Evolutionary conservation across 331 rosid genomes (phyloP).

Genomic region (Cydonia oblonga): DNA sequence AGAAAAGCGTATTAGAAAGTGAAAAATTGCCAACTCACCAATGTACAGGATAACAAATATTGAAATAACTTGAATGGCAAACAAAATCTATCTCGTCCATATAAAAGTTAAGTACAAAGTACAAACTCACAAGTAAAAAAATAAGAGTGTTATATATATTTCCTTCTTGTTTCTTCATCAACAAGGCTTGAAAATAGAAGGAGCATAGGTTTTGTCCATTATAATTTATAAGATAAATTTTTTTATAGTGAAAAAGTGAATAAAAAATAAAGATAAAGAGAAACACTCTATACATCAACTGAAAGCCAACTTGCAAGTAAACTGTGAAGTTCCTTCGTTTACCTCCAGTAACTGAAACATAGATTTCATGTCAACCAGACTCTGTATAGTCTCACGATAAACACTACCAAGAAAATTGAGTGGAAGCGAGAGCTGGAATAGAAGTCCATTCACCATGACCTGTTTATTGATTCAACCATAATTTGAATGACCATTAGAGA

Average conservation of each 20-base stretch:
- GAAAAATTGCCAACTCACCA: neutral
- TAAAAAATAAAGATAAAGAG: neutral
- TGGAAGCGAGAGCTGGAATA: slow-evolving; percentile 96
- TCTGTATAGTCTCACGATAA: slow-evolving; percentile 93
- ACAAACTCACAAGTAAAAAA: neutral
- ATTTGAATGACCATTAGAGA: neutral
- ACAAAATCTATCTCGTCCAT: neutral
- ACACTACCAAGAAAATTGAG: slow-evolving; percentile 97
- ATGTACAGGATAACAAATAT: neutral
- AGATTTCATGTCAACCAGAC: slow-evolving; percentile 93
- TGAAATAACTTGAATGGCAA: neutral
- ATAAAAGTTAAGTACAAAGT: neutral
- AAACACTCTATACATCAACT: neutral
- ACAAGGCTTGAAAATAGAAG: neutral
- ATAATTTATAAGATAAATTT: neutral
- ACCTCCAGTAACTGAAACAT: slow-evolving; percentile 99
- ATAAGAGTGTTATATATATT: neutral
- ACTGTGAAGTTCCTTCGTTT: slow-evolving; percentile 18
- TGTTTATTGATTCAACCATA: slow-evolving; percentile 21
- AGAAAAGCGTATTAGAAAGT: slow-evolving; percentile 5
- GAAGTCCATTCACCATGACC: slow-evolving; percentile 99
- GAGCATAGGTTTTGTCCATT: neutral
- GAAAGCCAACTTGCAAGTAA: slow-evolving; percentile 6
- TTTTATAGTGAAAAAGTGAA: neutral
- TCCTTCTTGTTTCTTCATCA: neutral